Base-by-base conservation (phyloP, 73 alveolate species). In the Tetrahymena borealis region DNA sequence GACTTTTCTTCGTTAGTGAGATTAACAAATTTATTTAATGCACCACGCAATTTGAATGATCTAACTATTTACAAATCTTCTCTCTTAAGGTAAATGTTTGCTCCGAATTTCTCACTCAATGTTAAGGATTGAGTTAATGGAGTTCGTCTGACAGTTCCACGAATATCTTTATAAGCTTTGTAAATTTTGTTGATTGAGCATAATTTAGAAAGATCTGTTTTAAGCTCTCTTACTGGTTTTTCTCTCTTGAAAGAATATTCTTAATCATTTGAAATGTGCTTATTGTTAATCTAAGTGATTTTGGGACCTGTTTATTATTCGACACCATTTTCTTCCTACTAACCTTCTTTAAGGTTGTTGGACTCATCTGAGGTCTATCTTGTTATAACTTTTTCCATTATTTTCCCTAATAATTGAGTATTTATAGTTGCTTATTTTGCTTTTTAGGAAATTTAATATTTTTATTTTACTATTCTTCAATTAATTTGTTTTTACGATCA, bases 31-130 rank as follows among this genome's bases (percentile, higher is more conserved):
- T 92, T 92, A 78, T 92, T 92, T 40, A 40, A 92, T 4, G 95
- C 95, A 2, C 95, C 95, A 38, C 95, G 90, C 37, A 92, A 92
- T 38, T 92, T 92, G 39, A 78, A 92, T 13, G 92, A 78, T 92
- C 95, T 33, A 20, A 92, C 95, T 5, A 92, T 42, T 92, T 92
- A 15, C 7, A 92, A 40, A 24, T 78, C 95, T 92, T 92, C 95
- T 38, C 95, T 92, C 91, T 92, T 92, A 0, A 92, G 78, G 32
- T 60, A 92, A 28, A 92, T 41, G 37, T 92, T 92, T 8, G 95
- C 95, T 35, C 92, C 95, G 38, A 78, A 92, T 28, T 78, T 31
- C 78, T 92, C 92, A 38, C 92, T 78, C 16, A 92, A 37, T 24
- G 60, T 35, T 1, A 92, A 28, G 32, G 95, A 92, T 11, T 92